phyloP scores from a whole-genome alignment of 1,139 yeast genomes.

The Pichia sp. region DNA sequence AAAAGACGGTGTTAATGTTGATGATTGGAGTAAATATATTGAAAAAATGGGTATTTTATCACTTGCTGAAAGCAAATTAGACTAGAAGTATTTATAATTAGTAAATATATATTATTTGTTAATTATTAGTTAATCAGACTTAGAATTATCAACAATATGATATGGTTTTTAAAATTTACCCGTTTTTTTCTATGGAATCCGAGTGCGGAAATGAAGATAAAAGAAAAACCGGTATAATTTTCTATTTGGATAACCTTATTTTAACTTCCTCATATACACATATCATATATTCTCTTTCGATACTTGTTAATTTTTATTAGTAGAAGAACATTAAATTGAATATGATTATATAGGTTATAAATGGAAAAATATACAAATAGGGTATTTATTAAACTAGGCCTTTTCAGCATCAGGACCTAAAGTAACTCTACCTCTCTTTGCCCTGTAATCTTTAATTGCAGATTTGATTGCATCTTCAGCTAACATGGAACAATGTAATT shows the following conservation, averaged over 20 bases:
- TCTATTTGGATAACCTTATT: background rate
- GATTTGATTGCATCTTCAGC: constrained; percentile 98
- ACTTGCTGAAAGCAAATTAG: constrained; percentile 34
- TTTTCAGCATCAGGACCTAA: constrained; percentile 42
- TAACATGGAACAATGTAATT: constrained; percentile 94
- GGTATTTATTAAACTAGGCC: background rate
- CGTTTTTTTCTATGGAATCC: background rate
- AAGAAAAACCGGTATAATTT: background rate
- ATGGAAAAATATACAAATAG: background rate
- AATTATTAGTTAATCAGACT: too few relatives aligned
- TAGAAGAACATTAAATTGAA: background rate
- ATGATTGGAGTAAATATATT: constrained; percentile 41
- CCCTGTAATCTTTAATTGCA: constrained; percentile 89
- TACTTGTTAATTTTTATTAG: background rate
- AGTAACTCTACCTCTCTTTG: constrained; percentile 59
- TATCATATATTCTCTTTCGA: too few relatives aligned
- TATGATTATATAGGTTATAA: background rate
- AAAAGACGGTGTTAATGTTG: background rate
- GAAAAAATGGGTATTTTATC: constrained; percentile 48
- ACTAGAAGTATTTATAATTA: too few relatives aligned
- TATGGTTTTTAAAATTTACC: background rate
- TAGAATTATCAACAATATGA: background rate
- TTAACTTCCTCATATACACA: too few relatives aligned
- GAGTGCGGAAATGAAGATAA: constrained; percentile 2
- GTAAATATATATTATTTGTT: too few relatives aligned